Evolutionary conservation across 176 grass and related monocot species (phyloP).

Genomic region (Microstegium vimineum): DNA sequence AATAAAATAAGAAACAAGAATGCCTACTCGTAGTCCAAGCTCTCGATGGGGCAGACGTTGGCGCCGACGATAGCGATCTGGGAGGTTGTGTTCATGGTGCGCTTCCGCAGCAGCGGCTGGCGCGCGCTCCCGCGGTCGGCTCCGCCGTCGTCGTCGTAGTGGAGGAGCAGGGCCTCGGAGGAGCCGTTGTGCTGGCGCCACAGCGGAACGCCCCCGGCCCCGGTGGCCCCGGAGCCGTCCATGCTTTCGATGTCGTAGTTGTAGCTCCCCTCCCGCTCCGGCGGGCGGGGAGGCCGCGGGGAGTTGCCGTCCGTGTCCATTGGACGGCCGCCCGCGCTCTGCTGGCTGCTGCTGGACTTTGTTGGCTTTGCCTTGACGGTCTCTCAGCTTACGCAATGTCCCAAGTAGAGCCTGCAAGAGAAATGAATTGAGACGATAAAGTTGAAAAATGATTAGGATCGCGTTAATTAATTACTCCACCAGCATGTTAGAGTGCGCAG

Average conservation of each 20-base stretch:
- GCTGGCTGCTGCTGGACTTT: background rate
- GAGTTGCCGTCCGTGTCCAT: conserved; percentile 26
- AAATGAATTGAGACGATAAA: no score
- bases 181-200: background rate
- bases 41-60: conserved; percentile 79
- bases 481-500: no score
- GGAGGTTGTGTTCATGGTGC: conserved; percentile 77
- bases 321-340: background rate
- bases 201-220: background rate
- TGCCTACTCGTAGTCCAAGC: conserved; percentile 88
- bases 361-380: background rate
- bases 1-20: background rate
- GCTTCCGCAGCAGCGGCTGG: conserved; percentile 68
- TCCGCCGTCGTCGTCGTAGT: conserved; percentile 14
- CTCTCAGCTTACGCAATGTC: background rate
- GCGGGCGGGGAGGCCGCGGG: conserved; percentile 7
- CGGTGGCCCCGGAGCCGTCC: background rate
- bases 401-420: background rate
- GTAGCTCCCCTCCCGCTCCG: conserved; percentile 45
- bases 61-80: conserved; percentile 90
- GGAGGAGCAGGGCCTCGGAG: conserved; percentile 37
- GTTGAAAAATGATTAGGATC: background rate
- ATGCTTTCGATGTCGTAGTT: conserved; percentile 43
- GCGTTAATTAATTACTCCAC: background rate
- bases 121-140: conserved; percentile 13